Evolutionary conservation across 345 rosid genomes (phyloP).

Genomic region (Populus ilicifolia): DNA sequence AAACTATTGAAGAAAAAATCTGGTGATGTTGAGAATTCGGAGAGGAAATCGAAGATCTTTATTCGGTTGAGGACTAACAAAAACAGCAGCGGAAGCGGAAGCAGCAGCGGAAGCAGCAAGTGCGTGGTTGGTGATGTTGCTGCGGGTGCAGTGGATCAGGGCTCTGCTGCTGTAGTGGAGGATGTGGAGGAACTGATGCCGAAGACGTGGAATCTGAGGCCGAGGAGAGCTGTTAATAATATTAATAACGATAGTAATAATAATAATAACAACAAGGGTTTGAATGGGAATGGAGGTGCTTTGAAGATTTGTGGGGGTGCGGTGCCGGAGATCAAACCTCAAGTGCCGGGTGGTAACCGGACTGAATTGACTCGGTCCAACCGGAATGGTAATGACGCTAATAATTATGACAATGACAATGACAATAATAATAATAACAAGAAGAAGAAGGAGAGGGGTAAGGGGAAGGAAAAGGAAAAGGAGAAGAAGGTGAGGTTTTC

Average conservation of each 20-base stretch:
- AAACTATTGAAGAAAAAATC: slow-evolving; percentile 19
- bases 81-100: background rate
- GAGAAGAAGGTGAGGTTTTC: slow-evolving; percentile 20
- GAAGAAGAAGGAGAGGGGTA: slow-evolving; percentile 8
- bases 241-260: too few relatives aligned
- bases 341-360: slow-evolving; percentile 22
- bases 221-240: slow-evolving; percentile 39
- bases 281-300: slow-evolving; percentile 17
- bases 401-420: background rate
- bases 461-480: slow-evolving; percentile 5
- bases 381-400: slow-evolving; percentile 1
- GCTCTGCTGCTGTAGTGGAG: slow-evolving; percentile 28
- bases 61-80: slow-evolving; percentile 42
- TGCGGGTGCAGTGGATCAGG: slow-evolving; percentile 36
- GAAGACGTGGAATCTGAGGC: slow-evolving; percentile 74
- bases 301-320: slow-evolving; percentile 28
- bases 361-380: slow-evolving; percentile 6
- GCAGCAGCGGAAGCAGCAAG: slow-evolving; percentile 6
- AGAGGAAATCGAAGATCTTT: slow-evolving; percentile 43
- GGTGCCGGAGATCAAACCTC: slow-evolving; percentile 26
- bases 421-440: background rate
- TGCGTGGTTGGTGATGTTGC: slow-evolving; percentile 15
- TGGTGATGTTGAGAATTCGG: slow-evolving; percentile 28
- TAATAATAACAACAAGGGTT: background rate
- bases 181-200: slow-evolving; percentile 38